These are phyloP conservation scores for Astrothelium subdiscretum DNA, from an alignment of 495 filamentous ascomycete genomes.

Conservation along the genomic window DNA sequence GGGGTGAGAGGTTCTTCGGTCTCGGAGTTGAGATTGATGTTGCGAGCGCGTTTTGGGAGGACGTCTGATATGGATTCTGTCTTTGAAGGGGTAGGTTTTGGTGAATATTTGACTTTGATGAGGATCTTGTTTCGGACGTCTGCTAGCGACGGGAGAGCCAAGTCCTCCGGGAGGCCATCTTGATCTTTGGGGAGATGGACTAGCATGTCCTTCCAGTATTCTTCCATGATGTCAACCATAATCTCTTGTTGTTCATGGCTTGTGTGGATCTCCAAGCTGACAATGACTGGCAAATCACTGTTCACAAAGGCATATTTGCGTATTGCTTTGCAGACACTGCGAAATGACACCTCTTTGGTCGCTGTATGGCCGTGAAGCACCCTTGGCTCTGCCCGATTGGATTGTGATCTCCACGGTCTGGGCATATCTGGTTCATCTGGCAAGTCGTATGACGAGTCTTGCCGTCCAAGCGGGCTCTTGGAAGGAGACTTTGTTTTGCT, in stretches of 20 bases:
- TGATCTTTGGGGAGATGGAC: slow-evolving; percentile 45
- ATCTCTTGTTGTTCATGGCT: slow-evolving; percentile 63
- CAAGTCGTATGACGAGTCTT: background rate
- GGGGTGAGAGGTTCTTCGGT: slow-evolving; percentile 23
- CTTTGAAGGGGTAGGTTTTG: slow-evolving; percentile 22
- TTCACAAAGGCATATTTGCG: slow-evolving; percentile 64
- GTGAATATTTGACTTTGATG: slow-evolving; percentile 75
- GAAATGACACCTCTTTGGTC: slow-evolving; percentile 76
- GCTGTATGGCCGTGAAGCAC: slow-evolving; percentile 86
- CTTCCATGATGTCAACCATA: slow-evolving; percentile 81
- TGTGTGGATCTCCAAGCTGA: slow-evolving; percentile 85
- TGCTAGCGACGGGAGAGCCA: slow-evolving; percentile 49
- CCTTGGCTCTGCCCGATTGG: slow-evolving; percentile 48
- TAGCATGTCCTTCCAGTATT: slow-evolving; percentile 61
- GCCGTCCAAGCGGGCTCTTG: background rate
- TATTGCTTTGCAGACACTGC: slow-evolving; percentile 70
- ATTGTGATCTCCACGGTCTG: slow-evolving; percentile 27
- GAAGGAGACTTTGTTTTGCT: background rate
- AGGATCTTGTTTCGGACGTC: slow-evolving; percentile 67
- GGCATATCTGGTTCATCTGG: slow-evolving; percentile 24
- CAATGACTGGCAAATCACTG: slow-evolving; percentile 68
- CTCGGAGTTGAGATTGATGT: slow-evolving; percentile 65
- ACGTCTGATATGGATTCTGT: background rate
- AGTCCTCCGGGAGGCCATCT: slow-evolving; percentile 32
- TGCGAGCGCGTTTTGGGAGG: slow-evolving; percentile 37